Evolutionary conservation across 2,329 filamentous ascomycete species (phyloP).

Genomic region (Aspergillus arachidicola): DNA sequence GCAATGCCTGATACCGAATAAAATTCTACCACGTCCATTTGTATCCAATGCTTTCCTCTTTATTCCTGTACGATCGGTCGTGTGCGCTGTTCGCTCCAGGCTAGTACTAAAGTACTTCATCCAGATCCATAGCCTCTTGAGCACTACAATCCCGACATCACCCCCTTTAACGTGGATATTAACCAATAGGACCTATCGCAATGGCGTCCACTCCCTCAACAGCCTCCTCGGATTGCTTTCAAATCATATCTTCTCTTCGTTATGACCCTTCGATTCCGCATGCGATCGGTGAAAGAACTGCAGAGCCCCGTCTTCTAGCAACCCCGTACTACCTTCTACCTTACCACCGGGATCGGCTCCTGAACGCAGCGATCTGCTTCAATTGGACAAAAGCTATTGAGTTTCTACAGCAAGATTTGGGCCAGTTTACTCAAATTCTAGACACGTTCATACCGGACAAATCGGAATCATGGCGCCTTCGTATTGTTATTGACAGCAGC

Average conservation of each 20-base stretch:
- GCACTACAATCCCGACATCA: not conserved
- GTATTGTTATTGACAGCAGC: slow-evolving; percentile 34
- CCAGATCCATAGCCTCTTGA: not conserved
- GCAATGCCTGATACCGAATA: not conserved
- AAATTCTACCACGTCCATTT: not conserved
- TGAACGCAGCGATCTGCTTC: slow-evolving; percentile 59
- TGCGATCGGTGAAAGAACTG: slow-evolving; percentile 26
- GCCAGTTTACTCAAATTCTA: slow-evolving; percentile 28
- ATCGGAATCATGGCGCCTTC: slow-evolving; percentile 41
- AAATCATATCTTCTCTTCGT: slow-evolving; percentile 71
- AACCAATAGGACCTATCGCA: not conserved
- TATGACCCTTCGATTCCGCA: slow-evolving; percentile 64
- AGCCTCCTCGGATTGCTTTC: slow-evolving; percentile 48
- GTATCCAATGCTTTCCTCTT: not conserved
- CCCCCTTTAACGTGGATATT: not conserved
- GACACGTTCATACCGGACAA: slow-evolving; percentile 36
- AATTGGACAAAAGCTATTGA: slow-evolving; percentile 43
- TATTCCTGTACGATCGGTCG: not conserved
- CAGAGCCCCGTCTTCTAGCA: slow-evolving; percentile 39
- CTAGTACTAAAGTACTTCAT: not conserved
- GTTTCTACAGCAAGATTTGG: slow-evolving; percentile 35
- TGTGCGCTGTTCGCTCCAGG: not conserved
- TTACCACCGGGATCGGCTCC: slow-evolving; percentile 76
- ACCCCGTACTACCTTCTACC: slow-evolving; percentile 78
- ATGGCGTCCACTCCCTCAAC: slow-evolving; percentile 10